Evolutionary conservation across 164 flowering plant species (phyloP), one percentile per base, ranked within the genome.

Genomic region (Chimonanthus praecox): DNA sequence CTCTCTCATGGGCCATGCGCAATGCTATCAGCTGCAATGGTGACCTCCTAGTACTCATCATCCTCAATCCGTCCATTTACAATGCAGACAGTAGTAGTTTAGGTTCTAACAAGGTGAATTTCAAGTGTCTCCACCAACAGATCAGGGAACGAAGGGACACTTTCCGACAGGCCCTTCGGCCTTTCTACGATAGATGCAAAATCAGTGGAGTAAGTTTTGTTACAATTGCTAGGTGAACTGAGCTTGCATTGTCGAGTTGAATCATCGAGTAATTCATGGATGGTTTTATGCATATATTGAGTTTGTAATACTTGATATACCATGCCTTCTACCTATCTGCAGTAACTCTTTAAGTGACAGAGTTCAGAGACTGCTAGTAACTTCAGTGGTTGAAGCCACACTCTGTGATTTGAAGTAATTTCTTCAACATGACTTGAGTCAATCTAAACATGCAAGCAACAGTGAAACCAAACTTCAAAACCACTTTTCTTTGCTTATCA

Each of bases 171-270:
- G 71, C 65, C 71, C 72, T 83, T 67, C 75, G 81, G 69, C 83
- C 82, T 44, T 81, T 70, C 49, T 77, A 83, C 48, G 68, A 79
- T 16, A 62, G 43, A 47, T 83, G 83, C 79, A 83, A 81, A 75
- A 64, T 18, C 58, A 73, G 3, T 66, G 79, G 79, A 46, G 85
- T 83, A 77, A 77, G 82, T 78, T 54, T 43, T 4, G 47, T 64
- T 66, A 43, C 66, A 20, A 10, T 5, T 63, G 6, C 11, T 8
- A 6, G 44, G 43, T 8, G 13, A 8, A 3, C 66, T 4, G 21
- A 54, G 60, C 21, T 44, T 63, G 66, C 33, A 33, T 63, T 33
- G 11, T 20, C 6, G 46, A 10, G 66, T 63, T 63, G 66, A 9
- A 7, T 21, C 66, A 63, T 44, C 21, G 45, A 63, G 66, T 20